Evolutionary conservation across 768 basidiomycete species (phyloP).

Genomic region (Psilocybe sp.): DNA sequence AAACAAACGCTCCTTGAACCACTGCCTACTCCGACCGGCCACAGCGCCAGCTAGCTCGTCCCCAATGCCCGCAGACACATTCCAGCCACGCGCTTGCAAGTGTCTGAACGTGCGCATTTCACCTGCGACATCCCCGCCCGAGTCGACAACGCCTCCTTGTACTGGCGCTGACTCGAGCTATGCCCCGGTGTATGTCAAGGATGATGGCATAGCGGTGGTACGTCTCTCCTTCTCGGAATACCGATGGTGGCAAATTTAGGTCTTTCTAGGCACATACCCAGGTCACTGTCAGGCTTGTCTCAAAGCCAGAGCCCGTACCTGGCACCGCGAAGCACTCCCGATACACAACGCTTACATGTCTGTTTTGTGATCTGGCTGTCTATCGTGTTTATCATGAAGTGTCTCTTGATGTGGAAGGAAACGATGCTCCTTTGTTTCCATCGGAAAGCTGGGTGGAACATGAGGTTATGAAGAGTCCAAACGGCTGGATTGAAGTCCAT

Average conservation of each 20-base stretch:
- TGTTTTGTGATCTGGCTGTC: slow-evolving; percentile 59
- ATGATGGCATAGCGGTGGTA: slow-evolving; percentile 67
- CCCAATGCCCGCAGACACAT: slow-evolving; percentile 29
- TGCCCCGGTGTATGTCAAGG: slow-evolving; percentile 56
- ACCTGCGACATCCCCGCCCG: slow-evolving; percentile 25
- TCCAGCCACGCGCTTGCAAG: slow-evolving; percentile 50
- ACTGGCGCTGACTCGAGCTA: slow-evolving; percentile 38
- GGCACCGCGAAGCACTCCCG: slow-evolving; percentile 51
- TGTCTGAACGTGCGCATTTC: slow-evolving; percentile 71
- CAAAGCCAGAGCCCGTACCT: slow-evolving; percentile 38
- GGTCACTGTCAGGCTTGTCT: slow-evolving; percentile 63
- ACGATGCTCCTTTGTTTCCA: slow-evolving; percentile 65
- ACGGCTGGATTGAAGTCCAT: slow-evolving; percentile 74
- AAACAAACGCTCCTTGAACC: slow-evolving; percentile 14
- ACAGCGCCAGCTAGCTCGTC: slow-evolving; percentile 4
- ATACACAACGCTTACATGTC: slow-evolving; percentile 64
- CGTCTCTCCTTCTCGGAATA: slow-evolving; percentile 22
- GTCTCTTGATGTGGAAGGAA: slow-evolving; percentile 52
- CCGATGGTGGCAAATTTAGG: slow-evolving; percentile 1
- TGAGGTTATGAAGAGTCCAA: slow-evolving; percentile 62
- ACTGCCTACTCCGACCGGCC: slow-evolving; percentile 10
- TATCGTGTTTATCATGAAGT: slow-evolving; percentile 71
- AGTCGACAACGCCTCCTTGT: slow-evolving; percentile 28
- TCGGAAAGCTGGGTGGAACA: slow-evolving; percentile 77
- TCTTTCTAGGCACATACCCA: slow-evolving; percentile 58